Base-by-base conservation (phyloP, 1,284 basidiomycete genomes). In the Tausonia pullulans region DNA sequence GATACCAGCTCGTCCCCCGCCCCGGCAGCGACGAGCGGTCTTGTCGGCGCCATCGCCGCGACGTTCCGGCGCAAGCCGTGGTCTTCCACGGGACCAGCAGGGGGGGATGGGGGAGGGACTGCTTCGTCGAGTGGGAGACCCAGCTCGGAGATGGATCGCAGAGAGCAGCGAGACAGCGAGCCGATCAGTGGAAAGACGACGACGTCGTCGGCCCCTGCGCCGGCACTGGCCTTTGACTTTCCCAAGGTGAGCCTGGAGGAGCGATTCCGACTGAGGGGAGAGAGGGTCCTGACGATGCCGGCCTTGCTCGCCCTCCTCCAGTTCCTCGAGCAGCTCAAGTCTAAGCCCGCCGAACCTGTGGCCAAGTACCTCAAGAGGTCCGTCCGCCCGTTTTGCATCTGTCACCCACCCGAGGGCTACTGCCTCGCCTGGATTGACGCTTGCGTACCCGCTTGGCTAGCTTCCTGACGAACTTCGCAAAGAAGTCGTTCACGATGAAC, bases 251-350 rank as follows among this genome's bases (percentile, higher is more conserved):
- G 61, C 27, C 27, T 27, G 27, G 27, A 27, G 27, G 27, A 27
- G 27, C 27, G 27, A 27, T 27, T 27, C 27, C 27, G 27, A 27
- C 27, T 27, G 27, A 27, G 27, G 27, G 27, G 27, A 27, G 27
- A 27, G 27, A 27, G 1, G 27, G 27, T 27, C 27, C 27, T 27
- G 27, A 27, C 27, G 27, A 27, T 39, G 14, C 45, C 60, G 10
- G 51, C 9, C 16, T 49, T 40, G 41, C 48, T 56, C n/a, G 45
- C 39, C 53, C 53, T 43, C 10, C 44, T 45, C n/a, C 40, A 44
- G 63, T 96, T 97, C 74, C 77, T 96, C 68, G 89, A 92, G 72
- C 91, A 97, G 76, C 88, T 97, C 82, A 87, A 92, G 76, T 78
- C 81, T 63, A 86, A 84, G 74, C 79, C 81, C 60, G 90, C 91